These are phyloP conservation scores for Chaetothyriales sp. DNA, from an alignment of 2,329 filamentous ascomycete species.

Conservation along the genomic window DNA sequence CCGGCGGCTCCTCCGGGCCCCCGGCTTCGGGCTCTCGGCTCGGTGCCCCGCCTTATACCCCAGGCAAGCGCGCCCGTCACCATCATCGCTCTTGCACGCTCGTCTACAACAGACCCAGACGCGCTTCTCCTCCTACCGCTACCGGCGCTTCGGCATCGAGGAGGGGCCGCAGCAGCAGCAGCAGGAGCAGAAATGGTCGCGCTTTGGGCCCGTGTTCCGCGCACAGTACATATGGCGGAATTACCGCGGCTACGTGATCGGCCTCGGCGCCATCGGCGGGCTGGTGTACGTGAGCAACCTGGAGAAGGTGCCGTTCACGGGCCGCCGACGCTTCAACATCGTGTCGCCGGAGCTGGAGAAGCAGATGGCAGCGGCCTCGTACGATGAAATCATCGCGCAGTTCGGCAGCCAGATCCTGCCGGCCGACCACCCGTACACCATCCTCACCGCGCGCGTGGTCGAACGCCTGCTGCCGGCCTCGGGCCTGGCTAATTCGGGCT, in stretches of 20 bases:
- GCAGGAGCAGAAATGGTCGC: constrained; percentile 11
- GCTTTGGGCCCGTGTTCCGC: constrained; percentile 14
- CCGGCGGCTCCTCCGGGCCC: not conserved
- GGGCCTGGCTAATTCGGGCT: constrained; percentile 23
- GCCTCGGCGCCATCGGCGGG: constrained; percentile 28
- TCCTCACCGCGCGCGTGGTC: constrained; percentile 39
- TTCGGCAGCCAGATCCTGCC: constrained; percentile 37
- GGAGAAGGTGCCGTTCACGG: constrained; percentile 40
- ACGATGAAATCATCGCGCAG: constrained; percentile 35
- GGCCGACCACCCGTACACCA: constrained; percentile 34
- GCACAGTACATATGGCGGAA: constrained; percentile 16
- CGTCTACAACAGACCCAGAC: not conserved
- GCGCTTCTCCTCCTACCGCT: constrained; percentile 1
- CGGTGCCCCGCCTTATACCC: not conserved
- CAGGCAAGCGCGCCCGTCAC: not conserved
- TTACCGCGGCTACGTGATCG: constrained; percentile 11
- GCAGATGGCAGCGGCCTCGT: constrained; percentile 29
- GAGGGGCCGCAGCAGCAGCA: constrained; percentile 1
- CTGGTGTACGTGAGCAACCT: constrained; percentile 43
- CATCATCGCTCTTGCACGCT: no score
- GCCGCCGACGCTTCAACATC: constrained; percentile 46
- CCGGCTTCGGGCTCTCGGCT: not conserved
- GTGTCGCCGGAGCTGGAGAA: constrained; percentile 34
- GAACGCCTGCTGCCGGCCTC: constrained; percentile 41
- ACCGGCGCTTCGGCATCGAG: constrained; percentile 11